Percentiles rank a stretch among this genome's conserved stretches.
Evolutionary conservation across 306 rosid genomes (phyloP).

Genomic region (Vigna unguiculata): DNA sequence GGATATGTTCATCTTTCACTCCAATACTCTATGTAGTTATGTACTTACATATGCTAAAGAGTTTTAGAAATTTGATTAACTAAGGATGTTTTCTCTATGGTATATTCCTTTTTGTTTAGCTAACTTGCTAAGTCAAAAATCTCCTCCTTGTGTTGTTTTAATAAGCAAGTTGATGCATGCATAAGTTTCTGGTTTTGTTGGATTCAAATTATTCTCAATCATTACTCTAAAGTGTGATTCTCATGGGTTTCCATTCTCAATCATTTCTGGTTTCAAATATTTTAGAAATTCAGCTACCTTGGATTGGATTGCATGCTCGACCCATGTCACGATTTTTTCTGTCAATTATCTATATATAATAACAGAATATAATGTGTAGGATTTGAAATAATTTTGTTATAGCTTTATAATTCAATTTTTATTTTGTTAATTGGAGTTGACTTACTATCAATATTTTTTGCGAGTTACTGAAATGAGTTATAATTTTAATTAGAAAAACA

Average conservation of each 20-base stretch:
- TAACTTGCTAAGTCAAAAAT: neutral
- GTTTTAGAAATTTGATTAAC: neutral
- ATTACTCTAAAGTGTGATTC: constrained; percentile 9
- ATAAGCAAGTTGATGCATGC: neutral
- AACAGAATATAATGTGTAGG: neutral
- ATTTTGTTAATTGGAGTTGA: neutral
- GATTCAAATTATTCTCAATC: neutral
- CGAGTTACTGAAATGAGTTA: neutral
- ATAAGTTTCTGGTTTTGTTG: neutral
- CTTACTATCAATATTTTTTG: neutral
- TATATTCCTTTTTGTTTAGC: neutral
- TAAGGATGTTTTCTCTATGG: neutral
- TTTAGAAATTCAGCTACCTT: constrained; percentile 26
- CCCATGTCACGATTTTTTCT: neutral
- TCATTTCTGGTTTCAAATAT: too few relatives aligned
- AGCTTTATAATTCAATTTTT: neutral
- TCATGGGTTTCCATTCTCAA: neutral
- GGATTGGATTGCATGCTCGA: constrained; percentile 25
- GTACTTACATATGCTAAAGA: neutral
- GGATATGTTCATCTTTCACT: neutral
- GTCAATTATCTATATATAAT: neutral
- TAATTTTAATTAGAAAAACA: neutral
- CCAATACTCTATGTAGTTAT: neutral
- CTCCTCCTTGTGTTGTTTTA: constrained; percentile 8
- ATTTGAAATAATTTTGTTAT: neutral